Evolutionary conservation across 352 stramenopile species (phyloP).

Genomic region (Pythium aristosporum): DNA sequence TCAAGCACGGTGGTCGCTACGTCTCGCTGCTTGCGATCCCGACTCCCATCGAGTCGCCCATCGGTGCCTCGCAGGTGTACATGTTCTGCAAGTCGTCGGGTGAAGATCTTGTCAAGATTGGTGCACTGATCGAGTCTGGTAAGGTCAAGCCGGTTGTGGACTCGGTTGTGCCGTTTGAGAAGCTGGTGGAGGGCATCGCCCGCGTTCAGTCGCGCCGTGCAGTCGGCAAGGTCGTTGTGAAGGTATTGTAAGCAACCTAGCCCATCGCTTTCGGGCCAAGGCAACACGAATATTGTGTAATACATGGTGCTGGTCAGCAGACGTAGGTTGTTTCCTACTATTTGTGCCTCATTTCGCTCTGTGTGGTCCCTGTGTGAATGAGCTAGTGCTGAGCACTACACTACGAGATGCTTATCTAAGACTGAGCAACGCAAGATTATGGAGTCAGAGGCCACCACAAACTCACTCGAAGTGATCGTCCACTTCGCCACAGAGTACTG

Average conservation of each 20-base stretch:
- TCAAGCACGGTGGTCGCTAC: constrained; percentile 37
- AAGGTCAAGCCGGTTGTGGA: constrained; percentile 42
- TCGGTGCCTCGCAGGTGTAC: constrained; percentile 19
- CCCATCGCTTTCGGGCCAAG: no score
- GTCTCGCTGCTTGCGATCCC: constrained; percentile 36
- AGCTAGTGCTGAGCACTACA: no score
- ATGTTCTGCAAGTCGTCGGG: constrained; percentile 29
- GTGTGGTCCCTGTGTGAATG: no score
- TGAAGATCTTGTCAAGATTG: constrained; percentile 39
- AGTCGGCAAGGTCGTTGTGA: constrained; percentile 31
- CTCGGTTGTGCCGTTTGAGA: constrained; percentile 47
- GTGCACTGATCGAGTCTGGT: constrained; percentile 36
- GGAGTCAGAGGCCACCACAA: no score
- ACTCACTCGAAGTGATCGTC: neutral
- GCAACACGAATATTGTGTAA: no score
- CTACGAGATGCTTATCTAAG: no score
- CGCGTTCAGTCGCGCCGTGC: constrained; percentile 47
- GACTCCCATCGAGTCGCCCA: constrained; percentile 34
- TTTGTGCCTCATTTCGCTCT: no score
- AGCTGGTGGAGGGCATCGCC: constrained; percentile 40
- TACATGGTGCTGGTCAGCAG: no score
- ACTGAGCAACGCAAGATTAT: no score
- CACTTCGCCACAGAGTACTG: neutral
- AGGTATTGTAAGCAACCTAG: no score
- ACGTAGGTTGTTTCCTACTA: no score